A percentile compares a stretch with the other conserved stretches of the same genome.
Evolutionary conservation across 2,329 filamentous ascomycete genomes (phyloP).

Genomic region (Cryphonectria parasitica): DNA sequence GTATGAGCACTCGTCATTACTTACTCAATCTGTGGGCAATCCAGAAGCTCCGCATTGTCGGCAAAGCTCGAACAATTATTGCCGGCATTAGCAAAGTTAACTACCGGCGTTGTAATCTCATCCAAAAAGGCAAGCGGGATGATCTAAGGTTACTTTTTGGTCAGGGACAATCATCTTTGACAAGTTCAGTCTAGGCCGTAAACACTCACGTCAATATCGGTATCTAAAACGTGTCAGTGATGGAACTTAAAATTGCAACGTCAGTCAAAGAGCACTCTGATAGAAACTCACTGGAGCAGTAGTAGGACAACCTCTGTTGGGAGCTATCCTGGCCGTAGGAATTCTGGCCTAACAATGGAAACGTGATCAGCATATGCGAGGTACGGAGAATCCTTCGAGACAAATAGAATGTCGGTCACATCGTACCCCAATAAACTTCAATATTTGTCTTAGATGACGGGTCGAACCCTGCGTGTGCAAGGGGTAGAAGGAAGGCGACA

Average conservation of each 20-base stretch:
- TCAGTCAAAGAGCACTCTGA: neutral
- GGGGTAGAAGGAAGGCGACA: slow-evolving; percentile 33
- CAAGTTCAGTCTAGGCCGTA: slow-evolving; percentile 22
- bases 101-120: slow-evolving; percentile 55
- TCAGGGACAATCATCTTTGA: slow-evolving; percentile 10
- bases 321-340: slow-evolving; percentile 54
- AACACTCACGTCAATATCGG: slow-evolving; percentile 49
- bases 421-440: slow-evolving; percentile 68
- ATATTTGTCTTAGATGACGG: slow-evolving; percentile 55
- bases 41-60: slow-evolving; percentile 60
- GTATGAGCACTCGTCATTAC: slow-evolving; percentile 31
- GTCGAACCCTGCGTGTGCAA: slow-evolving; percentile 48
- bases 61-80: slow-evolving; percentile 62
- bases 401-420: neutral
- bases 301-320: slow-evolving; percentile 60
- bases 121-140: slow-evolving; percentile 68
- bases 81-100: slow-evolving; percentile 70
- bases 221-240: slow-evolving; percentile 38
- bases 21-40: slow-evolving; percentile 68
- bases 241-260: neutral
- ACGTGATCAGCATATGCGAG: neutral
- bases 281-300: slow-evolving; percentile 59
- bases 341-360: slow-evolving; percentile 56
- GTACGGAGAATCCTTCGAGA: neutral
- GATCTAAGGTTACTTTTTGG: slow-evolving; percentile 45